Base-by-base conservation (phyloP, 1,284 basidiomycete genomes). In the Tilletia walkeri region DNA sequence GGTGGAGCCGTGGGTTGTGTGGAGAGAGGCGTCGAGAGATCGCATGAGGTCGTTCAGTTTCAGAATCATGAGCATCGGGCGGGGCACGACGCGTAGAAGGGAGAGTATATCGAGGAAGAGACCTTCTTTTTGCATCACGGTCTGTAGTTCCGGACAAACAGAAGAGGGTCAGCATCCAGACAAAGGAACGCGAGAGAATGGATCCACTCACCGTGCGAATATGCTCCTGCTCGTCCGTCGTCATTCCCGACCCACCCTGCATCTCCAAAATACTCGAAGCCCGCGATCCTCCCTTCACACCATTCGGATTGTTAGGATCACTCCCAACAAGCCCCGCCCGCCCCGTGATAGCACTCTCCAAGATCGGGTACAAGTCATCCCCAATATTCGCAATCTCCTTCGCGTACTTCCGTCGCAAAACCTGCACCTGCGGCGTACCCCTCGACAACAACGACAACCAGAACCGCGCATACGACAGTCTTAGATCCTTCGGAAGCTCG, bases 11-110 rank as follows among this genome's bases (percentile, higher is more conserved):
- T 88, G 87, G 0, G 88, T 88, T 0, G 88, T 88, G 34, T 86
- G 84, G 53, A 88, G 77, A 65, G 86, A 85, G n/a, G 83, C 79
- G 73, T 88, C 88, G 10, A 88, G 83, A 87, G 94, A 80, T 38
- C 82, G 77, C 10, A 79, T 78, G 16, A 83, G 75, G 67, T 83
- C 82, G 70, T 83, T 83, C 67, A 83, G 77, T 70, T 83, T 83
- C 47, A 83, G 74, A 3, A 83, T 81, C 82, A 83, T 83, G 18
- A 83, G 76, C 81, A 83, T 82, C 5, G 78, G 75, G 24, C 81
- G 72, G 16, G 82, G 82, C 12, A 83, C 79, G 24, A 75, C 69
- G 14, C 82, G 77, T 12, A 83, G 71, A 30, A 83, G 73, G 38
- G 80, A 76, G 20, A 83, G 68, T 10, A 83, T 78, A 36, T 74